A percentile compares a stretch with the other conserved stretches of the same genome.
phyloP scores from a whole-genome alignment of 202 grass and related monocot species.

The Zizania palustris region DNA sequence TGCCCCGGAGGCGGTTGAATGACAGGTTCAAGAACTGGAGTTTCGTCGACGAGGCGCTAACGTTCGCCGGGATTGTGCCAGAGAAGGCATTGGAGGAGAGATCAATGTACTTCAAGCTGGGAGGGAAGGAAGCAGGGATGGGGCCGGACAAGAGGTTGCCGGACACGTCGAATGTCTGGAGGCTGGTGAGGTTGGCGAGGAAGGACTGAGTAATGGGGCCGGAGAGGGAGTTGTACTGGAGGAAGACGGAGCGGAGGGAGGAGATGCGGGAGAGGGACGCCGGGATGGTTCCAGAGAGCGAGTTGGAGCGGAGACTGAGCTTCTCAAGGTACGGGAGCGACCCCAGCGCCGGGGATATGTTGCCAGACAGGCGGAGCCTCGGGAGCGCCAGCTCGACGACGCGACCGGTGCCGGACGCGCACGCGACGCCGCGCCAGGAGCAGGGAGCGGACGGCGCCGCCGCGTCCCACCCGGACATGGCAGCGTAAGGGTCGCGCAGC shows the following conservation, averaged over 20 bases:
- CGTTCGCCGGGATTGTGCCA: constrained; percentile 56
- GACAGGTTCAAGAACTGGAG: constrained; percentile 92
- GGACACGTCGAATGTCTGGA: constrained; percentile 74
- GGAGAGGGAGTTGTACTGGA: constrained; percentile 82
- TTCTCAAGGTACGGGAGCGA: constrained; percentile 65
- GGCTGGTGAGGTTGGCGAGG: constrained; percentile 75
- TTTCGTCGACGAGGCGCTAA: constrained; percentile 45
- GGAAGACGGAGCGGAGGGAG: constrained; percentile 67
- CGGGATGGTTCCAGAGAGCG: constrained; percentile 69
- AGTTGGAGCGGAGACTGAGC: constrained; percentile 88
- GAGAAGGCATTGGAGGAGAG: constrained; percentile 87
- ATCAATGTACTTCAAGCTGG: constrained; percentile 65
- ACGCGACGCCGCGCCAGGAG: constrained; percentile 82
- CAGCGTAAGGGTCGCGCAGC: neutral
- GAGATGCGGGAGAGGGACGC: constrained; percentile 54
- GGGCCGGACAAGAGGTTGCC: constrained; percentile 70
- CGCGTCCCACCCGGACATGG: no score
- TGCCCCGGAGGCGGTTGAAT: constrained; percentile 84
- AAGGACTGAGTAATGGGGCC: constrained; percentile 60
- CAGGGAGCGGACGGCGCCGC: constrained; percentile 57
- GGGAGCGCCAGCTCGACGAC: constrained; percentile 88
- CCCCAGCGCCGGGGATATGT: constrained; percentile 61
- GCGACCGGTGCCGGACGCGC: constrained; percentile 41
- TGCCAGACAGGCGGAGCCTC: constrained; percentile 68
- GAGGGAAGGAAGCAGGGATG: constrained; percentile 57